A percentile compares a stretch with the other conserved stretches of the same genome.
Evolutionary conservation across 306 rosid species (phyloP).

Genomic region (Benincasa hispida): DNA sequence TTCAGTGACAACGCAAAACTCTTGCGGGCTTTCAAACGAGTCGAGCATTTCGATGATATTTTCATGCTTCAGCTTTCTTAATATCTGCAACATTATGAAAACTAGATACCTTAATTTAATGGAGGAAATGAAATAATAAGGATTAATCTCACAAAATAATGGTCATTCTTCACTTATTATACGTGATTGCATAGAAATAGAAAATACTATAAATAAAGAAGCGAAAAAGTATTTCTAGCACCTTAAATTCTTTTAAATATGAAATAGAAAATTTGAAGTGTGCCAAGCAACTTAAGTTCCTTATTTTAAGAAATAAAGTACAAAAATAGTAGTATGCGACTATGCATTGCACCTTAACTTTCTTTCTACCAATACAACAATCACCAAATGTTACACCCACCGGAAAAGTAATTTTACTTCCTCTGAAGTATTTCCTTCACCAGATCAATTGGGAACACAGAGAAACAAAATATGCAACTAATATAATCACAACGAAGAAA

Average conservation of each 20-base stretch:
- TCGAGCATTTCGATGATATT: conserved; percentile 96
- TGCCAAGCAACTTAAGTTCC: background rate
- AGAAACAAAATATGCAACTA: background rate
- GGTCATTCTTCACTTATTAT: background rate
- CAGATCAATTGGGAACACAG: background rate
- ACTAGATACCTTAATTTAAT: background rate
- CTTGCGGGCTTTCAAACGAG: conserved; percentile 93
- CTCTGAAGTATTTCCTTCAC: too few species aligned
- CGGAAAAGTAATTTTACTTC: too few species aligned
- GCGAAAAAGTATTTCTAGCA: background rate
- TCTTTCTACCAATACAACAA: too few species aligned
- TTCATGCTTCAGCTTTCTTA: conserved; percentile 87
- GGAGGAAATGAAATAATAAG: background rate
- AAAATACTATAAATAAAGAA: background rate
- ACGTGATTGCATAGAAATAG: background rate
- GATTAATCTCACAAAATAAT: background rate
- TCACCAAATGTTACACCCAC: too few species aligned
- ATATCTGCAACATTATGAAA: conserved; percentile 43
- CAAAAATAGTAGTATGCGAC: background rate
- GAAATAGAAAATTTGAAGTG: background rate
- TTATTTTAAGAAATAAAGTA: background rate
- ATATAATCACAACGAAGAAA: background rate
- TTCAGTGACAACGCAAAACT: conserved; percentile 95
- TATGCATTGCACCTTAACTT: background rate
- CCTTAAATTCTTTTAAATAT: background rate